These are phyloP conservation scores for Coelastrella sp. DNA, from an alignment of 139 green algal species.

Conservation along the genomic window DNA sequence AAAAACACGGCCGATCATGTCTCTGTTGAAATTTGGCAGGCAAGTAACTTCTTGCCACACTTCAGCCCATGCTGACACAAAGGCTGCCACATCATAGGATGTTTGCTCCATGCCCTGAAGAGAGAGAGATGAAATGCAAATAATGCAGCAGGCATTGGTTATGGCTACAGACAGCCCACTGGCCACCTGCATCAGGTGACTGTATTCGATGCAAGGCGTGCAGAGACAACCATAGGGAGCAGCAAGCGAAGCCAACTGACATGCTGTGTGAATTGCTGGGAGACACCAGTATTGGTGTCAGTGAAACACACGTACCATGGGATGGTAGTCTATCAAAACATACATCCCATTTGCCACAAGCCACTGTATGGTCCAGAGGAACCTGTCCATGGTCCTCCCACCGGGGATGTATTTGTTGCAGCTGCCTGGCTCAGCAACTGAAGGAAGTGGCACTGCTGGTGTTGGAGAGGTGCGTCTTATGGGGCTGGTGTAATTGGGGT, in stretches of 20 bases:
- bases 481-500: not conserved
- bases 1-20: slow-evolving; percentile 43
- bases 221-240: not conserved
- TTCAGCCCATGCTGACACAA: slow-evolving; percentile 35
- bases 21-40: slow-evolving; percentile 34
- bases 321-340: slow-evolving; percentile 65
- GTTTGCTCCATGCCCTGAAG: slow-evolving; percentile 45
- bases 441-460: slow-evolving; percentile 27
- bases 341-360: slow-evolving; percentile 69
- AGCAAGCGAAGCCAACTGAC: not conserved
- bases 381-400: slow-evolving; percentile 59
- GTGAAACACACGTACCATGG: slow-evolving; percentile 24
- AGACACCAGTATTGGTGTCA: not conserved
- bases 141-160: too few species aligned
- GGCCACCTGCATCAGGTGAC: too few species aligned
- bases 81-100: not conserved
- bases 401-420: slow-evolving; percentile 42
- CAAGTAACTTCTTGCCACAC: slow-evolving; percentile 32
- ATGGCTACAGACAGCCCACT: too few species aligned
- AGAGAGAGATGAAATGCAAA: not conserved
- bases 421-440: slow-evolving; percentile 11
- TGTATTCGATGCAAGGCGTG: not conserved
- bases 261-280: not conserved
- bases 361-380: slow-evolving; percentile 65
- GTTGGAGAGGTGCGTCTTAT: not conserved